Conservation (phyloP, 305 asterid genomes). For the Fraxinus nigra region DNA sequence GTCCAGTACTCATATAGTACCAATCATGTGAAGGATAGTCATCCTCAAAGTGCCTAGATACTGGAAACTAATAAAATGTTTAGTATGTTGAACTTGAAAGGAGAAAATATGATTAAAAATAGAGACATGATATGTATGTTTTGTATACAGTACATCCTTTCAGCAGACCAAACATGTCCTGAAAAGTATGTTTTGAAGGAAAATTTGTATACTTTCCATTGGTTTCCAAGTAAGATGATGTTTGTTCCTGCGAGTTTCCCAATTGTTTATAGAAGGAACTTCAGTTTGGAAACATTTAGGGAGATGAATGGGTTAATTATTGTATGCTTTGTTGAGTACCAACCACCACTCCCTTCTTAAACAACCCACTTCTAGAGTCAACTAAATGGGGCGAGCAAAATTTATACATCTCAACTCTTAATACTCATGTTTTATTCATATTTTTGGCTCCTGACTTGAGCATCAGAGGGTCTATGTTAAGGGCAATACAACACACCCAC, state of each 20-base stretch:
- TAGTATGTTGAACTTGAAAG: neutral
- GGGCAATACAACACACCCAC: neutral
- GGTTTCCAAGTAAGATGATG: neutral
- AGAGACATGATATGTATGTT: neutral
- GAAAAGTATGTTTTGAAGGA: neutral
- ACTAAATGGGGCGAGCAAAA: neutral
- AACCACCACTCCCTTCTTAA: neutral
- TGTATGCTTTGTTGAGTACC: neutral
- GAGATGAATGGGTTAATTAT: neutral
- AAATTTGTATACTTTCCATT: neutral
- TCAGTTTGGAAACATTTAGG: neutral
- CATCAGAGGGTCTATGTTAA: neutral
- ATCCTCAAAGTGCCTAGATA: neutral
- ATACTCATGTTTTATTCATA: neutral
- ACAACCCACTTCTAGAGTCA: neutral
- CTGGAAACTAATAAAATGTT: no score
- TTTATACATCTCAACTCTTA: neutral
- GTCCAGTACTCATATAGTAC: neutral
- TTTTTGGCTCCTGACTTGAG: neutral
- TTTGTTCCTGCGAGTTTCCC: neutral
- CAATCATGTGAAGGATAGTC: neutral
- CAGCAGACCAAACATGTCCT: neutral
- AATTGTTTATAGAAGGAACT: neutral
- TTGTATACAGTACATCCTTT: neutral
- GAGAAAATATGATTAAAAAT: neutral